Evolutionary conservation across 164 flowering plant genomes (phyloP), one percentile per base, ranked within the genome.

Genomic region (Cinnamomum micranthum): DNA sequence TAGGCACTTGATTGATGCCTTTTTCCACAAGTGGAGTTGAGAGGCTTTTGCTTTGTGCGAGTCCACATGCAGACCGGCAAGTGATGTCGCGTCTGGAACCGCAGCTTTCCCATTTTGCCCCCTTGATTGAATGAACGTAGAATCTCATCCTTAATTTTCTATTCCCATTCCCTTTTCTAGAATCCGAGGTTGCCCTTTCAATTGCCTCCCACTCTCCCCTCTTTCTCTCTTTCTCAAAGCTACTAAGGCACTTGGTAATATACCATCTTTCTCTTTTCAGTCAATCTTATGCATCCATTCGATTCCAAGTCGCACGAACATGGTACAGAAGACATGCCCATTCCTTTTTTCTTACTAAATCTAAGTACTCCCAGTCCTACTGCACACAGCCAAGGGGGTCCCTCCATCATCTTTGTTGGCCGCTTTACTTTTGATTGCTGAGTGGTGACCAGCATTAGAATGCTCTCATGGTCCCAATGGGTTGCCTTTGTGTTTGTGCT

Each of bases 181-280:
- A 77, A 77, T 77, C 80, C 80, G 68, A 77, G 80, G 80, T 73
- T 77, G 76, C 73, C 73, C 80, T 50, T 55, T 50, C 73, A 41
- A 41, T 7, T 41, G 47, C 47, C 47, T 41, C 5, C 27, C 62
- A 73, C 73, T 68, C 41, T 24, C 22, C 14, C 70, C 12, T 24
- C 47, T 41, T 35, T 35, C 47, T 35, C 47, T 35, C 47, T 35
- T 41, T 41, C 47, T 41, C 47, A 41, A 41, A 41, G 47, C 47
- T 9, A 41, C 10, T 9, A 41, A 6, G 47, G 47, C 47, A 41
- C 47, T 41, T 41, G 47, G 47, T 41, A 9, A 41, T 41, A 41
- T 41, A 1, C 10, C 47, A 41, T 41, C 47, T 41, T 41, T 41
- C 47, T 9, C 72, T 73, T 69, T 75, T 70, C 69, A 66, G 41